Evolutionary conservation across 768 basidiomycete genomes (phyloP).

Genomic region (Mycena leptocephala): DNA sequence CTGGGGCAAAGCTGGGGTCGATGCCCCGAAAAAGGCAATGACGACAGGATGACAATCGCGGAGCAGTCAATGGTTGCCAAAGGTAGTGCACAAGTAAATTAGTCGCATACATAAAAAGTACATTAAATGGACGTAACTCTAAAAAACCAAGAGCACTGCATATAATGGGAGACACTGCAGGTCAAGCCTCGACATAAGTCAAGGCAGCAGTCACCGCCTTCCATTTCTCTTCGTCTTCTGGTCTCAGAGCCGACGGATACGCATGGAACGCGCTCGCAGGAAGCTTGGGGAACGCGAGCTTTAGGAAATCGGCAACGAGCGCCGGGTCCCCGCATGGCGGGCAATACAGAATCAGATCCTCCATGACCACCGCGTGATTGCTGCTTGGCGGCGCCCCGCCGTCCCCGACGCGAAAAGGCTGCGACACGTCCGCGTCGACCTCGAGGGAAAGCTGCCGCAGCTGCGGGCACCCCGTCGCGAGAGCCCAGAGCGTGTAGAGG

Average conservation of each 20-base stretch:
- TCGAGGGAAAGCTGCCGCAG: slow-evolving; percentile 25
- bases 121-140: too few species aligned
- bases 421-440: slow-evolving; percentile 26
- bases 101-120: too few species aligned
- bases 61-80: too few species aligned
- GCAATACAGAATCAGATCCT: slow-evolving; percentile 29
- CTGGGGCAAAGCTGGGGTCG: too few species aligned
- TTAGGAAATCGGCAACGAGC: slow-evolving; percentile 28
- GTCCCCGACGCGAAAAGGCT: slow-evolving; percentile 1
- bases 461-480: slow-evolving; percentile 24
- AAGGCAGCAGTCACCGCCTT: background rate
- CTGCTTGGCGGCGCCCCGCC: too few species aligned
- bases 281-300: slow-evolving; percentile 30
- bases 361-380: slow-evolving; percentile 6
- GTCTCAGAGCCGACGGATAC: background rate
- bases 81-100: too few species aligned
- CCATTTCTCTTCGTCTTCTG: slow-evolving; percentile 22
- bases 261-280: slow-evolving; percentile 18
- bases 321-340: slow-evolving; percentile 33
- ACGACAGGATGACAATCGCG: too few species aligned
- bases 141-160: too few species aligned
- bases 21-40: too few species aligned
- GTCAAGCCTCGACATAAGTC: background rate
- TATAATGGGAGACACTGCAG: too few species aligned
- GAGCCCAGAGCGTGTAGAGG: slow-evolving; percentile 31